These are phyloP conservation scores for Raphidocelis subcapitata DNA, from an alignment of 139 green algal genomes.

Conservation along the genomic window DNA sequence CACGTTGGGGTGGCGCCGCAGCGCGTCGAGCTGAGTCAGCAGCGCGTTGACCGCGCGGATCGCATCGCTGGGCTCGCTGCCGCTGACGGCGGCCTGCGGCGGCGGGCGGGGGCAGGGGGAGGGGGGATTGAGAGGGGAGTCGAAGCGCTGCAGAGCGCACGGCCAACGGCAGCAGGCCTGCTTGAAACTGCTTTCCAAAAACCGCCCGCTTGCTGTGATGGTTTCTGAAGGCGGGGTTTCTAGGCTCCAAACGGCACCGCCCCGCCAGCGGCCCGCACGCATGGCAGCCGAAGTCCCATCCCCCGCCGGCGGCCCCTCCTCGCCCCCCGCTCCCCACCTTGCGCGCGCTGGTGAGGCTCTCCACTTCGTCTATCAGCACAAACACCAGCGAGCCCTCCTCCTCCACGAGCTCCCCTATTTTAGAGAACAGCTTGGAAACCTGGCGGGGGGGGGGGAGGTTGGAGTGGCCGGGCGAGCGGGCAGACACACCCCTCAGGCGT, in stretches of 20 bases:
- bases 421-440: slow-evolving; percentile 75
- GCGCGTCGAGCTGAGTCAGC: slow-evolving; percentile 92
- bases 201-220: too few species aligned
- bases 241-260: too few species aligned
- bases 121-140: neutral
- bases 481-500: too few species aligned
- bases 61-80: slow-evolving; percentile 88
- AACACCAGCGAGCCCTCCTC: slow-evolving; percentile 89
- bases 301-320: too few species aligned
- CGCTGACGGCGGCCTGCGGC: slow-evolving; percentile 56
- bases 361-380: slow-evolving; percentile 94
- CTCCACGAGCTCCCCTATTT: slow-evolving; percentile 87
- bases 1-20: slow-evolving; percentile 83
- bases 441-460: neutral
- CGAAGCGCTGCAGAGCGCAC: neutral
- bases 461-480: too few species aligned
- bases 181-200: too few species aligned
- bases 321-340: slow-evolving; percentile 28
- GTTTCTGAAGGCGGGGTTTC: too few species aligned
- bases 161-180: neutral
- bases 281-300: too few species aligned
- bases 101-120: neutral
- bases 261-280: too few species aligned
- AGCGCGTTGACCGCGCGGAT: slow-evolving; percentile 95
- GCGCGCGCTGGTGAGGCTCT: slow-evolving; percentile 82